phyloP scores from a whole-genome alignment of 1,284 basidiomycete species.

The Ganoderma meredithae region DNA sequence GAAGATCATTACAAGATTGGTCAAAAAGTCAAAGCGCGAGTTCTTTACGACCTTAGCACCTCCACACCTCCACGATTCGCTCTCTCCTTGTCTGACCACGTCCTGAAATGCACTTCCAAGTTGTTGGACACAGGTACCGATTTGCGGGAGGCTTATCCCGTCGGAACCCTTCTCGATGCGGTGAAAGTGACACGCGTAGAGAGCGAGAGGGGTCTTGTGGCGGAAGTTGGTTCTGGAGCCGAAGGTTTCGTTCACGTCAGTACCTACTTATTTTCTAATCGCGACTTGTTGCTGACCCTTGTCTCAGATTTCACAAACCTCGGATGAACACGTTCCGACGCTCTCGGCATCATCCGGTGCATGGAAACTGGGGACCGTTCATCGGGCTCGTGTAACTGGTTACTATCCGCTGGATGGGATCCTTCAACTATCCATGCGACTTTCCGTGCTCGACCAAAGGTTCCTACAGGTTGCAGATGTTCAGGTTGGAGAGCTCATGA shows the following conservation, averaged over 20 bases:
- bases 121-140: conserved; percentile 45
- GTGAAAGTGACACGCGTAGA: conserved; percentile 82
- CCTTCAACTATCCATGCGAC: conserved; percentile 86
- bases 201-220: conserved; percentile 82
- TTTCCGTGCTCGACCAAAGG: conserved; percentile 85
- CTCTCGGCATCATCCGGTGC: conserved; percentile 75
- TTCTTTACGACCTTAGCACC: conserved; percentile 84
- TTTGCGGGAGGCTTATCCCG: conserved; percentile 61
- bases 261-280: conserved; percentile 19
- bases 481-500: conserved; percentile 83
- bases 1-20: conserved; percentile 77
- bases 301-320: conserved; percentile 88
- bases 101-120: conserved; percentile 62
- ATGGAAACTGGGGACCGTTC: conserved; percentile 83
- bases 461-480: conserved; percentile 91
- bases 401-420: conserved; percentile 90
- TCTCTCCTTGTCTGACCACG: conserved; percentile 79
- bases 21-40: conserved; percentile 87
- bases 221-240: conserved; percentile 68
- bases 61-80: conserved; percentile 81
- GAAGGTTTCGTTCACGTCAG: conserved; percentile 89
- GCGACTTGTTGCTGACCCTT: conserved; percentile 10
- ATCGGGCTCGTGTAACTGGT: conserved; percentile 91
- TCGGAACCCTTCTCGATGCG: conserved; percentile 77
- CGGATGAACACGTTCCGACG: conserved; percentile 88